Evolutionary conservation across 148 eudicot species (phyloP), one percentile per base, ranked within the genome.

Genomic region (Vaccinium vitisidaea): DNA sequence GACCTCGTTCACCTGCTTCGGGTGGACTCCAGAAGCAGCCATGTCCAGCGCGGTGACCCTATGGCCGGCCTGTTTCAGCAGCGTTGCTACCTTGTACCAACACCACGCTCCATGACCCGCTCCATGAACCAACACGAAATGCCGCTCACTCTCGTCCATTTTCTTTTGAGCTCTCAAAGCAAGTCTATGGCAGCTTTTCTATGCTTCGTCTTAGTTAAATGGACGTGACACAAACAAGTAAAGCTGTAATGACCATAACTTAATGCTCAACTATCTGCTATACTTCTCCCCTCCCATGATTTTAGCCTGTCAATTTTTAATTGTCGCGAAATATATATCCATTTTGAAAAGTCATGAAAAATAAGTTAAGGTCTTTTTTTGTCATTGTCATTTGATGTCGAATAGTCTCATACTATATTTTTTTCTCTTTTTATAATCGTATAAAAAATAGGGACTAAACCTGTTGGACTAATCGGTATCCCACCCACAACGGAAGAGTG

Each of bases 91-190:
- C 79, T 91, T 89, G 86, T 79, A 89, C 93, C 93, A 89, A 46
- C 90, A 88, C 93, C 93, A 89, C 36, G 91, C 90, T 46, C 91
- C 90, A 32, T 88, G 91, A 78, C 88, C 81, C 52, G 88, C 88
- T 16, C 93, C 93, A 53, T 88, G 90, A 50, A 89, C 89, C 79
- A 91, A 80, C 80, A 91, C 88, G 75, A 89, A 89, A 75, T 89
- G 93, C 50, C 55, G 83, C 80, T 23, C 63, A 8, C 39, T 6
- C 43, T 32, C 80, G 6, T 82, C 50, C 85, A 67, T 67, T 67
- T 69, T 69, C 43, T 27, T 69, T 27, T 27, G 39, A 13, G 8
- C 32, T 69, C 39, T 13, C 43, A 69, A 30, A 65, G 8, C 18
- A 69, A 69, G 18, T 69, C 74, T 27, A 11, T n/a, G n/a, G n/a